Conservation (phyloP, 768 basidiomycete genomes). For the Phanerochaete carnosa region DNA sequence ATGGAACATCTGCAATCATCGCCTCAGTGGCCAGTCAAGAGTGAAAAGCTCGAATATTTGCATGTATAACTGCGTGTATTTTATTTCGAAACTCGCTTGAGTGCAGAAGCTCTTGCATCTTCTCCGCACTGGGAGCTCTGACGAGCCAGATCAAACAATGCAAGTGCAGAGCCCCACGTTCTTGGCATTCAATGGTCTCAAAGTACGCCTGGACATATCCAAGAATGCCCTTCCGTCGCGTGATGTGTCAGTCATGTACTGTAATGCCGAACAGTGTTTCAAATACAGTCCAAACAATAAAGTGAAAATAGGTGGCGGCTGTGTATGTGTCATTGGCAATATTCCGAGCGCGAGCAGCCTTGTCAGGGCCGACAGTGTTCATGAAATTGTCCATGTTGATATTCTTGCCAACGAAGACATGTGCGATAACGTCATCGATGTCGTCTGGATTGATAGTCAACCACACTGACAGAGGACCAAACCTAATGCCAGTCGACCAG, state of each 20-base stretch:
- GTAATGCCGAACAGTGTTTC: background rate
- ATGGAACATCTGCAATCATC: background rate
- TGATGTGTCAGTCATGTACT: background rate
- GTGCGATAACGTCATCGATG: background rate
- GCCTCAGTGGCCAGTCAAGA: conserved; percentile 13
- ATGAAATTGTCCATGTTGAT: background rate
- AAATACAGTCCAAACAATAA: conserved; percentile 27
- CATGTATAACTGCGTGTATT: conserved; percentile 27
- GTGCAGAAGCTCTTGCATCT: conserved; percentile 25
- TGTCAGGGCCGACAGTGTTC: conserved; percentile 23
- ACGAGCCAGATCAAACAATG: conserved; percentile 38
- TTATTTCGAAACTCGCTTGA: conserved; percentile 24
- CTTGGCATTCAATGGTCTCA: conserved; percentile 39
- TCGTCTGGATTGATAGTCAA: background rate
- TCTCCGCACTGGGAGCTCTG: conserved; percentile 27
- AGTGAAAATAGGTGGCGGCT: conserved; percentile 39
- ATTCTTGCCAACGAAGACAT: background rate
- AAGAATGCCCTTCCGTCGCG: conserved; percentile 28
- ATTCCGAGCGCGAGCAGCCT: conserved; percentile 18
- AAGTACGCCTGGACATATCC: conserved; percentile 32
- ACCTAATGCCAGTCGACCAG: background rate
- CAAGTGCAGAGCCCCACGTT: conserved; percentile 37
- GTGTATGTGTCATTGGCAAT: conserved; percentile 40
- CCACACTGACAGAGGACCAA: background rate
- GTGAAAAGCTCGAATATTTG: conserved; percentile 31